phyloP scores from a whole-genome alignment of 2,329 filamentous ascomycete species.

The Onygena corvina region DNA sequence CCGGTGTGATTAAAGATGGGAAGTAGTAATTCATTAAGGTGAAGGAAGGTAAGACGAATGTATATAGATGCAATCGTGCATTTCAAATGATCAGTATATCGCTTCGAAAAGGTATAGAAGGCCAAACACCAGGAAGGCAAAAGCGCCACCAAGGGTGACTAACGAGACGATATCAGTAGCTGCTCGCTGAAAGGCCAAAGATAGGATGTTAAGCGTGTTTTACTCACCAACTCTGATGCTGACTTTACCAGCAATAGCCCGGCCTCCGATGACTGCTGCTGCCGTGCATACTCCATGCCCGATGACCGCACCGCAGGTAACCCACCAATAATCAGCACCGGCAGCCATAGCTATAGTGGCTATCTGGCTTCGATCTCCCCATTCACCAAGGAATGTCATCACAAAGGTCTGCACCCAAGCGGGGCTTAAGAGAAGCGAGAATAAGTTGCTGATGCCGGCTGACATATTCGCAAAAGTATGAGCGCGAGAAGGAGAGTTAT shows the following conservation, averaged over 20 bases:
- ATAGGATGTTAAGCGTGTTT: not conserved
- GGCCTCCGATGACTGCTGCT: slow-evolving; percentile 79
- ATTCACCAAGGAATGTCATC: slow-evolving; percentile 98
- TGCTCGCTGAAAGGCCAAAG: not conserved
- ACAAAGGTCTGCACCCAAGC: slow-evolving; percentile 98
- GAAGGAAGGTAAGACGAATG: not conserved
- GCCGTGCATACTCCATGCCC: slow-evolving; percentile 87
- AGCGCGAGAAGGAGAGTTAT: slow-evolving; percentile 40
- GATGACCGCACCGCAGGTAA: slow-evolving; percentile 73
- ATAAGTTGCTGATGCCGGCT: slow-evolving; percentile 70
- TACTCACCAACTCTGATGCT: slow-evolving; percentile 89
- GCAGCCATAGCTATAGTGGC: slow-evolving; percentile 98
- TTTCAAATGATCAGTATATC: slow-evolving; percentile 38
- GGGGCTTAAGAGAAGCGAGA: slow-evolving; percentile 77
- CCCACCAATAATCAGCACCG: slow-evolving; percentile 98
- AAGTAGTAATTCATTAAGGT: not conserved
- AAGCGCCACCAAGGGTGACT: slow-evolving; percentile 87
- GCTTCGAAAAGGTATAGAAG: slow-evolving; percentile 83
- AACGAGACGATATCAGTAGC: slow-evolving; percentile 15
- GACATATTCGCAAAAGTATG: slow-evolving; percentile 36
- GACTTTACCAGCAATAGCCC: slow-evolving; percentile 83
- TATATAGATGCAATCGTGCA: not conserved
- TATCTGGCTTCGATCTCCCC: slow-evolving; percentile 95
- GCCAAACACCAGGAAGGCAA: slow-evolving; percentile 83
- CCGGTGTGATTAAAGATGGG: not conserved